Evolutionary conservation across 139 green algal species (phyloP), one percentile per base, ranked within the genome.

Genomic region (Edaphochlamys debaryana): DNA sequence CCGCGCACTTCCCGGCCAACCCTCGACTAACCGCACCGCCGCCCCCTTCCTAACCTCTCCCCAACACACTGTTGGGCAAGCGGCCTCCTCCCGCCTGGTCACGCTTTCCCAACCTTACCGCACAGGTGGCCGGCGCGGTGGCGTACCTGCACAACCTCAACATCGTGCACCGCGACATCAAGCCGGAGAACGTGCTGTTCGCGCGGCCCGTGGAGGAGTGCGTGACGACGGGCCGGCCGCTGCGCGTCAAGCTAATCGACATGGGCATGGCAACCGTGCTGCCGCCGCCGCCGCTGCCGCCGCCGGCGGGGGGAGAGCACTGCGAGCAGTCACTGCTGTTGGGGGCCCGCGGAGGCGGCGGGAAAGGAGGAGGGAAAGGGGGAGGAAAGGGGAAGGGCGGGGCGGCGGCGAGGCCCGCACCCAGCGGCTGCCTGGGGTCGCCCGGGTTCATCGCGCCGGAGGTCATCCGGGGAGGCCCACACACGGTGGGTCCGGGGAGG

Each of bases 371-470:
- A n/a, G n/a, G n/a, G n/a, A n/a, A n/a, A n/a, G n/a, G n/a, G n/a
- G n/a, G n/a, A n/a, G n/a, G n/a, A n/a, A n/a, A n/a, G n/a, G n/a
- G n/a, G n/a, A n/a, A n/a, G n/a, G n/a, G n/a, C n/a, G n/a, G n/a
- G n/a, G n/a, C n/a, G n/a, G n/a, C n/a, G n/a, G n/a, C n/a, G n/a
- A n/a, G n/a, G n/a, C n/a, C n/a, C n/a, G n/a, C n/a, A n/a, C 74
- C 85, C 62, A 62, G 68, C 36, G 87, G 87, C n/a, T 85, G 78
- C 63, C 68, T 93, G 72, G 89, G 89, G 17, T 90, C 87, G 1
- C 87, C 89, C 4, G 89, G 89, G 7, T 93, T 93, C 79, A 90
- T 93, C 15, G 87, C 89, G 2, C 89, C 89, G 2, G 89, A 93
- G 79, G 85, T 90, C 1, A 48, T 89, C 5, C 32, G 34, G 19